These are phyloP conservation scores for Kappamyces sp. DNA, from an alignment of 192 early-diverging fungal genomes.

Conservation along the genomic window DNA sequence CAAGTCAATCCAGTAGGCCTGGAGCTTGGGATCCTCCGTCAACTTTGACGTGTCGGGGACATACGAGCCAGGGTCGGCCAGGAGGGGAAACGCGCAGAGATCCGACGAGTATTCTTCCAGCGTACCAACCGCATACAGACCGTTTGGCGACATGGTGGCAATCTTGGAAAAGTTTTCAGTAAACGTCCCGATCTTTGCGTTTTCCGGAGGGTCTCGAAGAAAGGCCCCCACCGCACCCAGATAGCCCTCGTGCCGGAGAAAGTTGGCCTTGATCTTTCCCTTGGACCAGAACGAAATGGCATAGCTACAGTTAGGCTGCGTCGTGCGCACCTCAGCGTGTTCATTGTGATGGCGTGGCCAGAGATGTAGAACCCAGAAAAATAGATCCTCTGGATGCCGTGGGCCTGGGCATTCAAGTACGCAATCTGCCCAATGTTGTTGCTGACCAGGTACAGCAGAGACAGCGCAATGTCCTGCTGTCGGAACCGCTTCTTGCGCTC, in stretches of 20 bases:
- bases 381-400: slow-evolving; percentile 84
- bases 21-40: slow-evolving; percentile 39
- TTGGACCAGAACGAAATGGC: slow-evolving; percentile 98
- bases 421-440: slow-evolving; percentile 99
- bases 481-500: slow-evolving; percentile 55
- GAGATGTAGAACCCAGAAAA: slow-evolving; percentile 98
- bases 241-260: slow-evolving; percentile 96
- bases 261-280: slow-evolving; percentile 87
- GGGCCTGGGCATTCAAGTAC: slow-evolving; percentile 89
- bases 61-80: slow-evolving; percentile 47
- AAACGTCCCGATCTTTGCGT: slow-evolving; percentile 48
- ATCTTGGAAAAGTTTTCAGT: slow-evolving; percentile 76
- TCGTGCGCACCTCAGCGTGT: slow-evolving; percentile 65
- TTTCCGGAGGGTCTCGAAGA: slow-evolving; percentile 39
- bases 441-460: slow-evolving; percentile 91
- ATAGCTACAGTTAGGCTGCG: slow-evolving; percentile 40
- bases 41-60: slow-evolving; percentile 66
- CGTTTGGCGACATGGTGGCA: slow-evolving; percentile 47
- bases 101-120: slow-evolving; percentile 52
- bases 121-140: slow-evolving; percentile 55
- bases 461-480: slow-evolving; percentile 78
- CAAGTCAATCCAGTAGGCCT: slow-evolving; percentile 69
- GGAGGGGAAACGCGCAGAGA: slow-evolving; percentile 55
- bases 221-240: slow-evolving; percentile 91
- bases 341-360: slow-evolving; percentile 96